Conservation (phyloP, 2,329 filamentous ascomycete genomes). For the Apiospora phragmitis region DNA sequence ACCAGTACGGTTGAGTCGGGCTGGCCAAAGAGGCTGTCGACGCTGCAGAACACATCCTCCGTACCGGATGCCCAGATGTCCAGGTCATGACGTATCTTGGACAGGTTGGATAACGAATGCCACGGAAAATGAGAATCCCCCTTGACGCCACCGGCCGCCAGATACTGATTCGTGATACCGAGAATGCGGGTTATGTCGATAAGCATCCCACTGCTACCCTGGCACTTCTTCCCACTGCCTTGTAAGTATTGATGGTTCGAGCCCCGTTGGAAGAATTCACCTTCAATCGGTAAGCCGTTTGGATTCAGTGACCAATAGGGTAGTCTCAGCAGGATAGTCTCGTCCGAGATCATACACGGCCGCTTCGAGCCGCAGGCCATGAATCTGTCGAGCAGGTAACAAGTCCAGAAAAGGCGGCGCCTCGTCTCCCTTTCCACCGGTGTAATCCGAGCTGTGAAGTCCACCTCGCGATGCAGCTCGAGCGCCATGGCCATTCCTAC, state of each 20-base stretch:
- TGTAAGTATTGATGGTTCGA: conserved; percentile 76
- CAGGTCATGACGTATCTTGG: conserved; percentile 81
- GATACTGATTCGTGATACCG: conserved; percentile 79
- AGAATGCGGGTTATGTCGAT: conserved; percentile 83
- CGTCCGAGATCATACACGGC: conserved; percentile 77
- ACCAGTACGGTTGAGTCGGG: conserved; percentile 77
- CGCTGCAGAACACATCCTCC: conserved; percentile 74
- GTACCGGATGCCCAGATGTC: conserved; percentile 84
- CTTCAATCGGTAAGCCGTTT: conserved; percentile 64
- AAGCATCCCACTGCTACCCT: conserved; percentile 77
- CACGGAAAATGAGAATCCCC: conserved; percentile 89
- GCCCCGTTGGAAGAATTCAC: conserved; percentile 77
- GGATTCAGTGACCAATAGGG: conserved; percentile 71
- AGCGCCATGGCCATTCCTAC: conserved; percentile 83
- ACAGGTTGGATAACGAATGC: conserved; percentile 83
- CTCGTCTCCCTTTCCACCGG: conserved; percentile 73
- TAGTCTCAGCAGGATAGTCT: conserved; percentile 71
- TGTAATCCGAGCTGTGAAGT: conserved; percentile 60
- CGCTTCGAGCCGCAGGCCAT: conserved; percentile 78
- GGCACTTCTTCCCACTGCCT: conserved; percentile 67
- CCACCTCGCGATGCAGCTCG: conserved; percentile 76
- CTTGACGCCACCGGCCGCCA: conserved; percentile 83
- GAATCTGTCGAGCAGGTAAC: conserved; percentile 85
- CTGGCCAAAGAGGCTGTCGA: conserved; percentile 75
- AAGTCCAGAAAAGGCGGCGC: conserved; percentile 84